A percentile compares a stretch with the other conserved stretches of the same genome.
Conservation (phyloP, 176 grass and related monocot genomes). For the Chloris gayana region DNA sequence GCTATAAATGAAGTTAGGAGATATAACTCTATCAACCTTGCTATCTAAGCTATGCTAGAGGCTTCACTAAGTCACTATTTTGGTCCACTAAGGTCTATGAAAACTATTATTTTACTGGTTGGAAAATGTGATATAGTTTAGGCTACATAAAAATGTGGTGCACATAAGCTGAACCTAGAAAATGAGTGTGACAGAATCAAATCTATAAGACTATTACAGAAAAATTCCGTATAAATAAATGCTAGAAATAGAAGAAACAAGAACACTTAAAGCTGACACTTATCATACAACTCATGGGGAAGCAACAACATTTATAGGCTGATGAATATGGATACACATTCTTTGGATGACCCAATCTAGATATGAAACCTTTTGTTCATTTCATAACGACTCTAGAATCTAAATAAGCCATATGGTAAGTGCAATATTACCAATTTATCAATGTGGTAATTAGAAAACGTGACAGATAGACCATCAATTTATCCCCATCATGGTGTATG, state of each 20-base stretch:
- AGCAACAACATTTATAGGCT: neutral
- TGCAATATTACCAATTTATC: neutral
- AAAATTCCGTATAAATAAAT: neutral
- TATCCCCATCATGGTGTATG: neutral
- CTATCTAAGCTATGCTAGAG: neutral
- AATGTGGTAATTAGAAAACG: neutral
- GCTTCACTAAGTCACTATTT: neutral
- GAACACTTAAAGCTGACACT: neutral
- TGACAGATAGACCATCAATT: neutral
- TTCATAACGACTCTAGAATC: neutral
- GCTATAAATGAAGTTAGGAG: neutral
- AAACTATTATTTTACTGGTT: neutral
- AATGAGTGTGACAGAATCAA: slow-evolving; percentile 14
- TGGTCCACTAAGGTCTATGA: neutral
- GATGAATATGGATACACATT: neutral
- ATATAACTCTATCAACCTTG: neutral
- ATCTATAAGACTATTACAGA: neutral
- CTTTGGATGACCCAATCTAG: neutral
- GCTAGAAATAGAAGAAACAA: neutral
- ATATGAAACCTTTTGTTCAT: neutral
- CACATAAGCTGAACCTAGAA: slow-evolving; percentile 3
- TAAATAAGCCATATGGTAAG: neutral
- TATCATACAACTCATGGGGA: neutral
- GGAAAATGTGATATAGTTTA: neutral
- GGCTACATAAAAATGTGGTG: neutral